phyloP scores from a whole-genome alignment of 306 rosid species.

The Castanopsis chinensis region DNA sequence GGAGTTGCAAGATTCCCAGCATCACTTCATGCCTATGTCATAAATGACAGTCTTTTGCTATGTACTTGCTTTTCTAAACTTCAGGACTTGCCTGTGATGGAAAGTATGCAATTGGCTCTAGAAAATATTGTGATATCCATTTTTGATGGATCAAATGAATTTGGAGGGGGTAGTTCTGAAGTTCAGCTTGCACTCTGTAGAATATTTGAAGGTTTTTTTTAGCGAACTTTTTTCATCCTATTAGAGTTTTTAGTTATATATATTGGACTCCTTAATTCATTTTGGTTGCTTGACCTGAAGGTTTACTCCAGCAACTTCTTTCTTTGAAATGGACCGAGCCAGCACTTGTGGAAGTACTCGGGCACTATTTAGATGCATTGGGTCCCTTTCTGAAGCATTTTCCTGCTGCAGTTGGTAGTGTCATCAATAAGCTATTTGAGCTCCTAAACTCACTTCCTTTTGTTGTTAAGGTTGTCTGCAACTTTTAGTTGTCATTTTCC shows the following conservation, averaged over 20 bases:
- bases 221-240: constrained; percentile 10
- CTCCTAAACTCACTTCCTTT: constrained; percentile 86
- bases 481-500: constrained; percentile 17
- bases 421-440: constrained; percentile 85
- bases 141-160: constrained; percentile 73
- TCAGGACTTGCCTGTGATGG: constrained; percentile 81
- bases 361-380: constrained; percentile 84
- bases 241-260: not conserved
- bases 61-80: constrained; percentile 16
- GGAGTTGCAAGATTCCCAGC: constrained; percentile 21
- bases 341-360: constrained; percentile 80
- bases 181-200: constrained; percentile 62
- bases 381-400: constrained; percentile 86
- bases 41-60: constrained; percentile 4
- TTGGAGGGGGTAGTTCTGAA: constrained; percentile 52
- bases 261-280: constrained; percentile 12
- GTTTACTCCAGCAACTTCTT: constrained; percentile 84
- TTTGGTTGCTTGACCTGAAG: constrained; percentile 44
- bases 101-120: constrained; percentile 85
- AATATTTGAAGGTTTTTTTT: constrained; percentile 73
- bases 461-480: constrained; percentile 53
- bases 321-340: constrained; percentile 89
- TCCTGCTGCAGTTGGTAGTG: constrained; percentile 90
- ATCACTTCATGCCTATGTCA: constrained; percentile 18
- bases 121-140: constrained; percentile 71